These are phyloP conservation scores for Homolaphlyctis polyrhiza DNA, from an alignment of 371 early-diverging fungal genomes.

Conservation along the genomic window DNA sequence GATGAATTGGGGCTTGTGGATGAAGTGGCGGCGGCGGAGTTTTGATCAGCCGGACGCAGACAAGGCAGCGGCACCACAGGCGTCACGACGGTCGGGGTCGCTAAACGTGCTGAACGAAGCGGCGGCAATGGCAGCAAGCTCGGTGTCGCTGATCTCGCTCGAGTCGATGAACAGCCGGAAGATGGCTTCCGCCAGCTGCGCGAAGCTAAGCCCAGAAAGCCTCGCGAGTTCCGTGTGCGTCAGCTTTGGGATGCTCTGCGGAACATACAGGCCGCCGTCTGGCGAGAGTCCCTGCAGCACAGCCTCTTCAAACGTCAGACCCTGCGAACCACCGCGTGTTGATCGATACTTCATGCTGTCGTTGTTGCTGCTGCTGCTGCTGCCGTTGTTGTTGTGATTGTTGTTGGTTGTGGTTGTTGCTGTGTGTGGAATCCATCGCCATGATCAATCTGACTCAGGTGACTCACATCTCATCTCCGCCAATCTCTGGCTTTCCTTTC, in stretches of 20 bases:
- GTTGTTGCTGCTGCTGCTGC: constrained; percentile 9
- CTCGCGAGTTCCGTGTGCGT: constrained; percentile 16
- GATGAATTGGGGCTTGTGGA: not conserved
- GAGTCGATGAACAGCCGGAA: not conserved
- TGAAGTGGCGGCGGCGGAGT: not conserved
- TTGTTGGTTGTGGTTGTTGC: not conserved
- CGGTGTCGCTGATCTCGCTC: not conserved
- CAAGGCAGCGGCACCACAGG: not conserved
- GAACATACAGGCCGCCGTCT: constrained; percentile 95
- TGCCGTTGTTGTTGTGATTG: not conserved
- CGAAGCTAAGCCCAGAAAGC: constrained; percentile 22
- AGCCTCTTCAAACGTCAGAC: constrained; percentile 77
- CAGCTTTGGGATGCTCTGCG: constrained; percentile 59
- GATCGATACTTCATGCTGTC: constrained; percentile 75
- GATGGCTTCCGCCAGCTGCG: not conserved
- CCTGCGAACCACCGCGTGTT: constrained; percentile 67
- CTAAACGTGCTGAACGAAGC: not conserved
- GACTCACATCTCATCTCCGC: no score
- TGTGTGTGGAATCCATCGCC: not conserved
- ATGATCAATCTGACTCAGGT: no score
- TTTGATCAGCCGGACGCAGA: not conserved
- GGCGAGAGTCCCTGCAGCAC: constrained; percentile 88
- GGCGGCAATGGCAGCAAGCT: not conserved
- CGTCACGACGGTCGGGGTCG: constrained; percentile 33
- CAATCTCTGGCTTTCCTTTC: no score